Conservation (phyloP, 331 rosid genomes). For the Saraca asoca region DNA sequence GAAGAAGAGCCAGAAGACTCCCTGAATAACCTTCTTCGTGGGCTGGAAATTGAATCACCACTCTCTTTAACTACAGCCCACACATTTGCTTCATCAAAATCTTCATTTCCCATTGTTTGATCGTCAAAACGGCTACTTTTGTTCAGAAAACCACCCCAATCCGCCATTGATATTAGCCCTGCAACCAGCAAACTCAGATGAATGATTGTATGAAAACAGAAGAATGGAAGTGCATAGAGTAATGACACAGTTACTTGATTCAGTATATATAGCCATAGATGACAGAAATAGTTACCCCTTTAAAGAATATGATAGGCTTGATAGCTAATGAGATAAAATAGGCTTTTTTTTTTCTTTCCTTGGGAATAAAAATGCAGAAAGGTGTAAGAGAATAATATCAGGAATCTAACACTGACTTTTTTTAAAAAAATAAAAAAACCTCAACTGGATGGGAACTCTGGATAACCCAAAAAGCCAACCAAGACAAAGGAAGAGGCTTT, state of each 20-base stretch:
- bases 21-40: conserved; percentile 32
- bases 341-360: conserved; percentile 35
- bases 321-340: conserved; percentile 44
- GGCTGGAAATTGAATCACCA: conserved; percentile 29
- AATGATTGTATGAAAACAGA: conserved; percentile 21
- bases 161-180: conserved; percentile 57
- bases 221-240: conserved; percentile 9
- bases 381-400: conserved; percentile 66
- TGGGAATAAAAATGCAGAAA: conserved; percentile 67
- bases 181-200: conserved; percentile 18
- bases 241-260: conserved; percentile 29
- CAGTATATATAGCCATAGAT: conserved; percentile 38
- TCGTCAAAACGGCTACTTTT: conserved; percentile 39
- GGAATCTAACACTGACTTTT: conserved; percentile 64
- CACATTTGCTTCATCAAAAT: conserved; percentile 67
- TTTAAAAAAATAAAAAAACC: conserved; percentile 20
- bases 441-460: conserved; percentile 48
- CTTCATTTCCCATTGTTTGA: conserved; percentile 44
- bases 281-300: conserved; percentile 25
- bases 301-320: conserved; percentile 12
- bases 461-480: conserved; percentile 40
- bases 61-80: conserved; percentile 52
- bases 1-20: conserved; percentile 49
- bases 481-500: conserved; percentile 44
- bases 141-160: conserved; percentile 42